A percentile compares a stretch with the other conserved stretches of the same genome.
Evolutionary conservation across 306 rosid genomes (phyloP).

Genomic region (Mimosa bimucronata): DNA sequence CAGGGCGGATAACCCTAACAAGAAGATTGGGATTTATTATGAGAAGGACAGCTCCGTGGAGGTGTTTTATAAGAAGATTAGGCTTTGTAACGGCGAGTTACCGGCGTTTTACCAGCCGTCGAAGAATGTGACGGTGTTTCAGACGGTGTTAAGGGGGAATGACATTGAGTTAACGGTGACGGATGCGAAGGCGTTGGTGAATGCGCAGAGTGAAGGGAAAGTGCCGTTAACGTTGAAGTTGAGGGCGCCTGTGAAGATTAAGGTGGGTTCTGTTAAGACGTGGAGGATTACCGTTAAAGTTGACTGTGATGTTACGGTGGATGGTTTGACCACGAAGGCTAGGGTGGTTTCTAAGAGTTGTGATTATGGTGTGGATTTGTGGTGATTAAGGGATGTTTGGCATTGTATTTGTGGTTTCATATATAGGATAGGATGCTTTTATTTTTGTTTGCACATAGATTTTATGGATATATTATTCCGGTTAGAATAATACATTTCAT

Average conservation of each 20-base stretch:
- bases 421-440: not conserved
- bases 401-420: not conserved
- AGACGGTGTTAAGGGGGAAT: conserved; percentile 50
- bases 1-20: conserved; percentile 59
- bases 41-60: conserved; percentile 48
- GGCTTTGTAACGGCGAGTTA: conserved; percentile 54
- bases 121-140: conserved; percentile 61
- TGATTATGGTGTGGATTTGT: conserved; percentile 42
- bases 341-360: conserved; percentile 53
- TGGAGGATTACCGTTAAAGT: conserved; percentile 65
- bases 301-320: conserved; percentile 57
- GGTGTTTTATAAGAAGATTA: conserved; percentile 41
- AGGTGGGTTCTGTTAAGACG: conserved; percentile 59
- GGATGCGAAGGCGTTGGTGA: conserved; percentile 33
- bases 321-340: conserved; percentile 55
- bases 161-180: conserved; percentile 40
- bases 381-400: conserved; percentile 28
- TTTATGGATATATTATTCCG: not conserved
- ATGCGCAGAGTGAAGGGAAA: conserved; percentile 41
- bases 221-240: conserved; percentile 58
- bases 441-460: not conserved
- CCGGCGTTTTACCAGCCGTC: conserved; percentile 77
- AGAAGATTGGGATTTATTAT: conserved; percentile 70
- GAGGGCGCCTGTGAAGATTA: conserved; percentile 55
- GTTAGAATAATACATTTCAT: conserved; percentile 17